Evolutionary conservation across 371 early-diverging fungal genomes (phyloP), one percentile per base, ranked within the genome.

Genomic region (Mucor plumbeus): DNA sequence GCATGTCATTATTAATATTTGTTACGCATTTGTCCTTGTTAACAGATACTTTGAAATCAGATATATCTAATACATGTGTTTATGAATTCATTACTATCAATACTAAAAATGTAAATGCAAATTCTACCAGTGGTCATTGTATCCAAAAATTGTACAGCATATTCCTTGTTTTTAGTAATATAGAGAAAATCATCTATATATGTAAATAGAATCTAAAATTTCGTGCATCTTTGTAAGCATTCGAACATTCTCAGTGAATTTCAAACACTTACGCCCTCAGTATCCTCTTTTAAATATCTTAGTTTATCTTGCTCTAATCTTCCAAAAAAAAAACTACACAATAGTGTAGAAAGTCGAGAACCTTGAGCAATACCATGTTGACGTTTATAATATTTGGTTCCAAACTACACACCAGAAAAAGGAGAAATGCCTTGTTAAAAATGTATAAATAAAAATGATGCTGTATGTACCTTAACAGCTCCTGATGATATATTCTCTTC

Each of bases 301-400:
- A 74, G 48, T 15, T 69, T 63, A 17, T 70, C 63, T 15, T 72
- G 67, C 74, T 95, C 96, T 73, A 96, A 71, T 39, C 85, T 83
- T 3, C 87, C 91, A 55, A 92, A 92, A 61, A 89, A 93, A 41
- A 94, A 81, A 68, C 91, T 90, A 64, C 96, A 97, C 36, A 97
- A 83, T 5, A 94, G 59, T 14, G 92, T 82, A 0, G 97, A 97
- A 17, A 97, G 67, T 33, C 88, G 77, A 7, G 96, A 97, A 0
- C 97, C 97, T 71, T 97, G 97, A 0, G 97, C 94, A 41, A 97
- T 94, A 5, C 97, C 97, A 1, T 77, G 73, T 0, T 70, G 75
- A 60, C 95, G 95, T 39, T 76, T 78, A 77, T 88, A 93, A 58
- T 78, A 85, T 36, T 77, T 66, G 31, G 71, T 73, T 5, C 84